Percentiles rank a stretch among this genome's conserved stretches.
Conservation (phyloP, 306 rosid species). For the Dicorynia guianensis region DNA sequence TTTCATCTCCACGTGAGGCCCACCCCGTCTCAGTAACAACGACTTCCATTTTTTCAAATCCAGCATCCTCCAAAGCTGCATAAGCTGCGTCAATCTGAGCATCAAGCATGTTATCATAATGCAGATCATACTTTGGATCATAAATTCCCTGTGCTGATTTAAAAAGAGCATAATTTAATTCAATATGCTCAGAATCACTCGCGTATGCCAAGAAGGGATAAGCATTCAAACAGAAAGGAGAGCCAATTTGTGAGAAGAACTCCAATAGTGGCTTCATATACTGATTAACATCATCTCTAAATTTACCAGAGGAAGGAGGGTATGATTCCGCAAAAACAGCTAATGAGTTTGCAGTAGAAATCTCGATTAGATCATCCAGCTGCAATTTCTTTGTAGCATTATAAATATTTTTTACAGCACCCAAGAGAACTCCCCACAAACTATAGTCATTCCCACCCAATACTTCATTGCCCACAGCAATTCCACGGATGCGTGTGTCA, state of each 20-base stretch:
- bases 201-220: slow-evolving; percentile 81
- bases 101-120: slow-evolving; percentile 97
- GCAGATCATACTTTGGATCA: slow-evolving; percentile 73
- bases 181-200: slow-evolving; percentile 72
- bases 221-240: slow-evolving; percentile 96
- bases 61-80: slow-evolving; percentile 86
- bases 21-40: slow-evolving; percentile 95
- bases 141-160: slow-evolving; percentile 69
- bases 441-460: slow-evolving; percentile 68
- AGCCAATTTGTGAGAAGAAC: slow-evolving; percentile 80
- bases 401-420: slow-evolving; percentile 81
- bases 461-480: slow-evolving; percentile 91
- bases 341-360: slow-evolving; percentile 79
- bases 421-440: slow-evolving; percentile 68
- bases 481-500: slow-evolving; percentile 71
- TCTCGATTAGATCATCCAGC: slow-evolving; percentile 64
- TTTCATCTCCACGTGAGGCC: slow-evolving; percentile 82
- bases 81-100: slow-evolving; percentile 98
- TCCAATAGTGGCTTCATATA: slow-evolving; percentile 90
- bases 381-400: slow-evolving; percentile 68
- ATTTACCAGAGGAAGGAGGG: slow-evolving; percentile 92
- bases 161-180: slow-evolving; percentile 92
- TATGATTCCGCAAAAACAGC: slow-evolving; percentile 79
- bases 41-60: slow-evolving; percentile 83
- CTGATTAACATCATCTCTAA: slow-evolving; percentile 65